These are phyloP conservation scores for Neonectria ditissima DNA, from an alignment of 2,329 filamentous ascomycete genomes.

Conservation along the genomic window DNA sequence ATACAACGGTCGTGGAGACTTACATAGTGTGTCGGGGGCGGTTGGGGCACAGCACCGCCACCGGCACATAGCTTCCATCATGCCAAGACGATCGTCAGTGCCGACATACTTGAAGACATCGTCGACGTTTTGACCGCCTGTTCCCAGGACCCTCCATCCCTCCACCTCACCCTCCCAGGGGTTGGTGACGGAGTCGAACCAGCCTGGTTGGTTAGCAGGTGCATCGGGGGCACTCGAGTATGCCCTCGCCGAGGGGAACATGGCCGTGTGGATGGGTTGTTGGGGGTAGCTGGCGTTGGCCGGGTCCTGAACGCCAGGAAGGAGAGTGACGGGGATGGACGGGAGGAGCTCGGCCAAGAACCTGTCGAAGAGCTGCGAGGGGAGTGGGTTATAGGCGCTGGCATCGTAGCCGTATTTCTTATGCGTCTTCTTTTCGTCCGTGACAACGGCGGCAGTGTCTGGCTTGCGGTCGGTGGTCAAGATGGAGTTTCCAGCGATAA, in stretches of 20 bases:
- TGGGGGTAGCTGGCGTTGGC: constrained; percentile 92
- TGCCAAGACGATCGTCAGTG: constrained; percentile 79
- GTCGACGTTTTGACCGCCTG: constrained; percentile 91
- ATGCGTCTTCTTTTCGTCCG: constrained; percentile 58
- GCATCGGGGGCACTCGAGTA: constrained; percentile 68
- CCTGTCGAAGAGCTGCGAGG: constrained; percentile 84
- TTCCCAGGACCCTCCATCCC: constrained; percentile 88
- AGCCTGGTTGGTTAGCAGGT: constrained; percentile 65
- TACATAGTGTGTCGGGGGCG: constrained; percentile 94
- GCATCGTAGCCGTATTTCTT: constrained; percentile 98
- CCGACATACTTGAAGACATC: constrained; percentile 94
- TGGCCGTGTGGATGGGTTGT: constrained; percentile 90
- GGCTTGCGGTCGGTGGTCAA: constrained; percentile 67
- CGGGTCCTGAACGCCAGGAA: constrained; percentile 87
- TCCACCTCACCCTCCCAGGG: constrained; percentile 93
- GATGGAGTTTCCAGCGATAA: constrained; percentile 94
- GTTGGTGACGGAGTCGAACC: constrained; percentile 92
- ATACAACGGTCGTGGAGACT: constrained; percentile 51
- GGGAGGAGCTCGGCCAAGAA: constrained; percentile 86
- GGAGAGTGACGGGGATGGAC: constrained; percentile 86
- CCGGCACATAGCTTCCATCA: constrained; percentile 94
- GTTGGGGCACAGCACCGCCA: constrained; percentile 95
- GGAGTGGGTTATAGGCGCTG: constrained; percentile 85
- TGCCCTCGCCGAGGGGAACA: constrained; percentile 82
- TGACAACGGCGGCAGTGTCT: constrained; percentile 51